Base-by-base conservation (phyloP, 257 asterid genomes). In the Voacanga thouarsii region DNA sequence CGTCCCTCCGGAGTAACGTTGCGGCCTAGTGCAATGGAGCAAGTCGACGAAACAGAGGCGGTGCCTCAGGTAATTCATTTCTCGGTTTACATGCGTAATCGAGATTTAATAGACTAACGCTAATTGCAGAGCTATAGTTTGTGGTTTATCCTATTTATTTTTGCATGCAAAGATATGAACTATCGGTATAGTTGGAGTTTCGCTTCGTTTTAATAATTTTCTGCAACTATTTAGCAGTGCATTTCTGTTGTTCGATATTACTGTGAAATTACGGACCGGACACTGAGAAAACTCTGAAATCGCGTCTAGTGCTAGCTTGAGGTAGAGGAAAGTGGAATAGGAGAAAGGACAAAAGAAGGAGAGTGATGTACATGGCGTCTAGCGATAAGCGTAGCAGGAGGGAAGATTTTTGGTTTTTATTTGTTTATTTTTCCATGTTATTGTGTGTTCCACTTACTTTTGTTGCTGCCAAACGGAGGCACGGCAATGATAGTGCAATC, bases 41-140 rank as follows among this genome's bases (percentile, higher is more conserved):
- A 83, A 77, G 68, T 77, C 39, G 86, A 83, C 74, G 86, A 83
- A 83, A 80, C 86, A 19, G 86, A 83, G 79, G 80, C 80, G n/a
- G 75, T 77, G 10, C 82, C 84, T 67, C 82, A 83, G 86, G 86
- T 83, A 74, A 74, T 21, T 66, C 73, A 23, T 18, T 74, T 73
- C 30, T 43, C 75, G 30, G 21, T 39, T 39, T 18, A 28, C 47
- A 10, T 19, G 21, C 66, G 30, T 56, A 23, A 73, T 21, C 64
- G 30, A 23, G 37, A 49, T 28, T 18, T 39, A 44, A 45, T 28
- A 19, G 33, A 12, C 5, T 72, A 72, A 24, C 49, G 21, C 16
- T 12, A 3, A 19, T 37, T 21, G 24, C 43, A 51, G 41, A 18
- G 53, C 8, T 19, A 11, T n/a, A 18, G 43, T 72, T 72, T 50